Evolutionary conservation across 345 rosid genomes (phyloP), one percentile per base, ranked within the genome.

Genomic region (Camelina neglecta): DNA sequence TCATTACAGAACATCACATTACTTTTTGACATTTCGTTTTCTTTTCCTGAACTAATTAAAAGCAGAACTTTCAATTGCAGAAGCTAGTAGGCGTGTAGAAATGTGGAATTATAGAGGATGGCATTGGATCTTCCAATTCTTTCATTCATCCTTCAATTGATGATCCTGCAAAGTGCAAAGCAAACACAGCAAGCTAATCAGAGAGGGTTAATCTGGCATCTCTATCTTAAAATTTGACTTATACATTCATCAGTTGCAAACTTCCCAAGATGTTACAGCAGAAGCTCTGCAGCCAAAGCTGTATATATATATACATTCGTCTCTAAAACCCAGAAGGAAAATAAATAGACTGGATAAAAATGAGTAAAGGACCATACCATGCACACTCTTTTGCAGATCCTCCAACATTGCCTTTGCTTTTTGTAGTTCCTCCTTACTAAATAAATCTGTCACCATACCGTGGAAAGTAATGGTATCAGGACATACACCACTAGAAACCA

Each of bases 141-240:
- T 48, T 48, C 23, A 3, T 3, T 48, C 53, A 60, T 36, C 47
- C 48, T 60, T 5, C 29, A 11, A 36, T 11, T 18, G 1, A 60
- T 38, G 47, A 38, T 60, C 65, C 65, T 60, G 65, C 47, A 60
- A 38, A 36, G 63, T 60, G 65, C 65, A 60, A 38, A 36, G 63
- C 66, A 63, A 44, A 42, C 36, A 23, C 20, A 11, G 2, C 18
- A 62, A 62, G 16, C 36, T 2, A 44, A 38, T 60, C 29, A 59
- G 45, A 60, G 26, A 12, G 8, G 54, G 23, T 63, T 8, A 44
- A 21, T 4, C 4, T 29, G 8, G 26, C 31, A 10, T 26, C 6
- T 47, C n/a, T 9, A 29, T 47, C 41, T 5, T 47, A n/a, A n/a
- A 60, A 60, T 36, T 59, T 59, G 13, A 35, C 7, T 59, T 59